Evolutionary conservation across 129 eudicot genomes (phyloP).

Genomic region (Escallonia rubra): DNA sequence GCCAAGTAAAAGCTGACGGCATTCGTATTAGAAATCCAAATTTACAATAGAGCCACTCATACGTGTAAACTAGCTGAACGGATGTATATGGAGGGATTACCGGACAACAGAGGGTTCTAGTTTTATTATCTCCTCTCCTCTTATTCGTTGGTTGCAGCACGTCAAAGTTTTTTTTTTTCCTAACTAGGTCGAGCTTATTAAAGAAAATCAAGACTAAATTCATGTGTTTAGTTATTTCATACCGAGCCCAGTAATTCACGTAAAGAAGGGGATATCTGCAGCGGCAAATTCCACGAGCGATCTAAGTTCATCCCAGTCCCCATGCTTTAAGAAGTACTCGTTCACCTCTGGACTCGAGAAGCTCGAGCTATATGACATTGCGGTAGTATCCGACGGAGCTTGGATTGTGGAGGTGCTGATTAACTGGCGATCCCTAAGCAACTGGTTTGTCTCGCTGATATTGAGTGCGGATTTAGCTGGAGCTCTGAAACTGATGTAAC

Average conservation of each 20-base stretch:
- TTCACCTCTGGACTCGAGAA: conserved; percentile 29
- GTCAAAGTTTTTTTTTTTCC: too few relatives aligned
- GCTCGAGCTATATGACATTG: conserved; percentile 32
- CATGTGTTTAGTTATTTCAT: neutral
- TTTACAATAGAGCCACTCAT: too few relatives aligned
- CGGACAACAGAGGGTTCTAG: too few relatives aligned
- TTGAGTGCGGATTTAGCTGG: neutral
- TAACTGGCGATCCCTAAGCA: conserved; percentile 14
- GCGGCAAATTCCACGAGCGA: conserved; percentile 52
- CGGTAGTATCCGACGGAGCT: conserved; percentile 11
- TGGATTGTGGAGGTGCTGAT: conserved; percentile 15
- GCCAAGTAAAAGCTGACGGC: too few relatives aligned
- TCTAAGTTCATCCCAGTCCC: conserved; percentile 68
- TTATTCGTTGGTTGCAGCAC: too few relatives aligned
- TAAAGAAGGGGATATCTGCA: conserved; percentile 15
- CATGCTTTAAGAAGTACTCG: conserved; percentile 39
- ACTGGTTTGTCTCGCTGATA: conserved; percentile 19
- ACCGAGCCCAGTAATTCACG: neutral
- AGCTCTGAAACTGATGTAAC: conserved; percentile 40
- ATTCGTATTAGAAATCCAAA: too few relatives aligned
- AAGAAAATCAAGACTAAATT: too few relatives aligned
- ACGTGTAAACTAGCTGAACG: too few relatives aligned
- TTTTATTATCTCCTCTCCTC: too few relatives aligned
- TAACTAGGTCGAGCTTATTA: too few relatives aligned
- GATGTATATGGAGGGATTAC: too few relatives aligned